phyloP scores from a whole-genome alignment of 2,329 filamentous ascomycete species.

The Cytospora leucostoma region DNA sequence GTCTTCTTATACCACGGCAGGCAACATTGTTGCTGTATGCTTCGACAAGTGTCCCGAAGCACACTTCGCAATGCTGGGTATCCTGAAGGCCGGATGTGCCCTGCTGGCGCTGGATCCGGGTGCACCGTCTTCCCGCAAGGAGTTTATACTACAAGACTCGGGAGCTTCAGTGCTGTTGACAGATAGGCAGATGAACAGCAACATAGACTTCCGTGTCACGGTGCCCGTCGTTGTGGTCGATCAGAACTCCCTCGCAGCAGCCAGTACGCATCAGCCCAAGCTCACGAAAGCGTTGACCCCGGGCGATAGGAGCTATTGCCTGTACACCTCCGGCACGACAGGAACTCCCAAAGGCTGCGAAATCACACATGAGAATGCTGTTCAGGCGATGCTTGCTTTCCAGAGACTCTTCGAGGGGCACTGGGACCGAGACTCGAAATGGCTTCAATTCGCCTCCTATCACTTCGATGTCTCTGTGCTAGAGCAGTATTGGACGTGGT shows the following conservation, averaged over 20 bases:
- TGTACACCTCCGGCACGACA: conserved; percentile 87
- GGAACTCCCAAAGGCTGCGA: conserved; percentile 86
- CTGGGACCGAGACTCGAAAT: conserved; percentile 73
- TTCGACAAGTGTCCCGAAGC: conserved; percentile 86
- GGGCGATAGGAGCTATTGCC: conserved; percentile 72
- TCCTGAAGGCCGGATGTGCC: conserved; percentile 78
- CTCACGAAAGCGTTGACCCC: conserved; percentile 41
- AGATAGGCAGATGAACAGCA: conserved; percentile 35
- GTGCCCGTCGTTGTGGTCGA: conserved; percentile 40
- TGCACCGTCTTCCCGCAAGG: conserved; percentile 71
- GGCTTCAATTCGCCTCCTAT: conserved; percentile 91
- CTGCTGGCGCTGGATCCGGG: conserved; percentile 79
- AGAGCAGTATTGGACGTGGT: conserved; percentile 96
- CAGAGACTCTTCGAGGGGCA: conserved; percentile 73
- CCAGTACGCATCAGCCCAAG: conserved; percentile 31
- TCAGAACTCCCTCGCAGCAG: conserved; percentile 35
- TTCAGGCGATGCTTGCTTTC: conserved; percentile 88
- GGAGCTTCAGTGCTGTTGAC: conserved; percentile 64
- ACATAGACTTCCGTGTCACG: conserved; percentile 38
- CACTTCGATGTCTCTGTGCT: conserved; percentile 94
- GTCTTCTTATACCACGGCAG: conserved; percentile 48
- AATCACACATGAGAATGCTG: conserved; percentile 83
- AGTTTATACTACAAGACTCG: conserved; percentile 78
- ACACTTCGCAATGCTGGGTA: conserved; percentile 78
- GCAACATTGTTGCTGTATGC: conserved; percentile 71